phyloP scores from a whole-genome alignment of 352 stramenopile genomes.

The Globisporangium cystogenes region DNA sequence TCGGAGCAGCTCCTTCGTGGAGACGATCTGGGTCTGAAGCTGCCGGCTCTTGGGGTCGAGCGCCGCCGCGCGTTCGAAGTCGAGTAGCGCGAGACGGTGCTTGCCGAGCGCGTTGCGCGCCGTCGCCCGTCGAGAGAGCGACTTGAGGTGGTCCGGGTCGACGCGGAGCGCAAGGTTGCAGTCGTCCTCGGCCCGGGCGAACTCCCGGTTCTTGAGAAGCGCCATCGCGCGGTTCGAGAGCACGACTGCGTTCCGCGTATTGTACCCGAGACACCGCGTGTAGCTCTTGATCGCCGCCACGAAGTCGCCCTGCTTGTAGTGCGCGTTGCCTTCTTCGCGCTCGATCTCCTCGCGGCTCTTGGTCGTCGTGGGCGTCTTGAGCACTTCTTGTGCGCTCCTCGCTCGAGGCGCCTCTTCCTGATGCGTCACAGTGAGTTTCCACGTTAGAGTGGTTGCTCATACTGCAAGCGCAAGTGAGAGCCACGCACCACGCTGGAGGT shows the following conservation, averaged over 20 bases:
- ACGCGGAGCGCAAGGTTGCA: slow-evolving; percentile 79
- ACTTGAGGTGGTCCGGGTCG: slow-evolving; percentile 84
- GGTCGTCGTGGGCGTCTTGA: not conserved
- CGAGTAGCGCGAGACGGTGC: slow-evolving; percentile 74
- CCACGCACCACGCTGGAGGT: not conserved
- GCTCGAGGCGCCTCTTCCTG: not conserved
- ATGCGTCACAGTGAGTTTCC: not conserved
- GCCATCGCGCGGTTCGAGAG: slow-evolving; percentile 91
- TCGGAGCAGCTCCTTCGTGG: slow-evolving; percentile 61
- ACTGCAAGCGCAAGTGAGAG: not conserved
- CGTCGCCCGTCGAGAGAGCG: slow-evolving; percentile 75
- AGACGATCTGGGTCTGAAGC: slow-evolving; percentile 45
- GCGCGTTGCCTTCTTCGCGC: slow-evolving; percentile 89
- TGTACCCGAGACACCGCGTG: slow-evolving; percentile 74
- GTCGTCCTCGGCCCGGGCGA: slow-evolving; percentile 86
- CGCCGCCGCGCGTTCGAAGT: slow-evolving; percentile 60
- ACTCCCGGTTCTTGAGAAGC: slow-evolving; percentile 85
- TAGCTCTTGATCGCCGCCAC: slow-evolving; percentile 88
- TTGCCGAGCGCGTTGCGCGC: slow-evolving; percentile 82
- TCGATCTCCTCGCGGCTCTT: slow-evolving; percentile 68
- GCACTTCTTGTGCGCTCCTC: not conserved
- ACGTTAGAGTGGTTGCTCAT: too few species aligned
- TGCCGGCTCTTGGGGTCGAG: slow-evolving; percentile 76
- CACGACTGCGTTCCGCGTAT: slow-evolving; percentile 63
- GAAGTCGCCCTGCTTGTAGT: slow-evolving; percentile 85